Percentiles rank a stretch among this genome's conserved stretches.
These are phyloP conservation scores for Suillus americanus DNA, from an alignment of 768 basidiomycete species.

Conservation along the genomic window DNA sequence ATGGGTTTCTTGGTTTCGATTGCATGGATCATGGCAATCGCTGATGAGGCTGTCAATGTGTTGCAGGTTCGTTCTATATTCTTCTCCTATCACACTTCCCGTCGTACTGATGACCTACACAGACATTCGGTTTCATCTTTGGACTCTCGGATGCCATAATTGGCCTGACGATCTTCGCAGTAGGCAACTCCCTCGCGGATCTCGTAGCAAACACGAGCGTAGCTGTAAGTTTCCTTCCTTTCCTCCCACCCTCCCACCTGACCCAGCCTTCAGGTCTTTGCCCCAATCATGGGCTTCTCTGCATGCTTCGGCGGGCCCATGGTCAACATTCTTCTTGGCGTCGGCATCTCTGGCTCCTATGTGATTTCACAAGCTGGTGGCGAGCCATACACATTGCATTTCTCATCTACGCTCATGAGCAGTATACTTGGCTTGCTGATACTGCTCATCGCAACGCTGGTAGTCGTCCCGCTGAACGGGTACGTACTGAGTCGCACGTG, in stretches of 20 bases:
- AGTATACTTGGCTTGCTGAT: conserved; percentile 80
- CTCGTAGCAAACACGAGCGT: conserved; percentile 97
- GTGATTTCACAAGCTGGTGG: conserved; percentile 61
- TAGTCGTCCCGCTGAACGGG: conserved; percentile 83
- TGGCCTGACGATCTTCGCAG: conserved; percentile 93
- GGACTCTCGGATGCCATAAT: conserved; percentile 97
- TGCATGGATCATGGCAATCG: conserved; percentile 98
- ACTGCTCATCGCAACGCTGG: conserved; percentile 70
- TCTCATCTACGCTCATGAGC: conserved; percentile 82
- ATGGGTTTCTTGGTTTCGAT: conserved; percentile 91
- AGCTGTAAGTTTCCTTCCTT: conserved; percentile 53
- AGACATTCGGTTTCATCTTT: conserved; percentile 94
- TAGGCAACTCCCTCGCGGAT: conserved; percentile 95
- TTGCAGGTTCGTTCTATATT: conserved; percentile 58
- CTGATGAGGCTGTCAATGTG: conserved; percentile 92
- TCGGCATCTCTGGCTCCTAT: conserved; percentile 90
- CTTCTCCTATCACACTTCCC: not conserved
- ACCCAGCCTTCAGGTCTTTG: conserved; percentile 57
- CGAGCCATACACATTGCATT: conserved; percentile 68
- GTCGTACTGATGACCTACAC: conserved; percentile 12
- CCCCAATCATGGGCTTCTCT: conserved; percentile 92
- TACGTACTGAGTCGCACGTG: conserved; percentile 79
- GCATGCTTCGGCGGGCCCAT: conserved; percentile 94
- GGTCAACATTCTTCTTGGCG: conserved; percentile 88
- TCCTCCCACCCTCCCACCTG: not conserved